Evolutionary conservation across 805 yeast genomes (phyloP).

Genomic region (Ogataea siamensis): DNA sequence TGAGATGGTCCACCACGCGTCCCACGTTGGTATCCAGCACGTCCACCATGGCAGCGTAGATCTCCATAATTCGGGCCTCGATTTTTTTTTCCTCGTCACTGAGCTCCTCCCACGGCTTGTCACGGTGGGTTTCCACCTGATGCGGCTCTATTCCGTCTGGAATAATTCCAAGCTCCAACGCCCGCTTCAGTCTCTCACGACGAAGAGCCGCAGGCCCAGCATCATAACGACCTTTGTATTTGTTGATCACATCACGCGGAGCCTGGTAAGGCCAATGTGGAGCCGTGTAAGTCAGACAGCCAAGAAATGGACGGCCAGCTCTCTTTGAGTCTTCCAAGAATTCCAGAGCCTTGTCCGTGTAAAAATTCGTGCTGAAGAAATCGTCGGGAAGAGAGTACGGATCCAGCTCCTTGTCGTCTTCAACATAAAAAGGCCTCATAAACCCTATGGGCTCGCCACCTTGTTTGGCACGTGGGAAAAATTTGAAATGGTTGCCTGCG

Average conservation of each 20-base stretch:
- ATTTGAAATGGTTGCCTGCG: constrained; percentile 56
- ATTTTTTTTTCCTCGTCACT: constrained; percentile 35
- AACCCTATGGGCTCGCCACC: constrained; percentile 30
- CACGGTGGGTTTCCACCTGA: constrained; percentile 40
- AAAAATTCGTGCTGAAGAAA: constrained; percentile 44
- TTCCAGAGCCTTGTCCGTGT: constrained; percentile 43
- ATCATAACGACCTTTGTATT: constrained; percentile 47
- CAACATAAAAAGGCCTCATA: constrained; percentile 40
- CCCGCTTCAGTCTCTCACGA: constrained; percentile 37
- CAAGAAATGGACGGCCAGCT: constrained; percentile 51
- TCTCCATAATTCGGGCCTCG: constrained; percentile 49
- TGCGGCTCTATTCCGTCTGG: constrained; percentile 45
- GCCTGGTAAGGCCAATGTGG: constrained; percentile 72
- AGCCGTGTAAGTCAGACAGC: constrained; percentile 56
- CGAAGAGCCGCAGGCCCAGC: constrained; percentile 49
- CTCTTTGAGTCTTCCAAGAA: constrained; percentile 34
- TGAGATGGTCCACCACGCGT: constrained; percentile 41
- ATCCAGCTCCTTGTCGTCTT: constrained; percentile 38
- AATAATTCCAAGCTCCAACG: constrained; percentile 45
- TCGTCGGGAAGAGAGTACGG: constrained; percentile 44
- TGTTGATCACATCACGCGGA: constrained; percentile 44
- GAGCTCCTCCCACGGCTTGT: constrained; percentile 44
- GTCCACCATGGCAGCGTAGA: constrained; percentile 66
- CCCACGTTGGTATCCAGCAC: constrained; percentile 52
- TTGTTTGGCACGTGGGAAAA: constrained; percentile 36